Evolutionary conservation across 139 green algal genomes (phyloP).

Genomic region (Nannochloris sp.): DNA sequence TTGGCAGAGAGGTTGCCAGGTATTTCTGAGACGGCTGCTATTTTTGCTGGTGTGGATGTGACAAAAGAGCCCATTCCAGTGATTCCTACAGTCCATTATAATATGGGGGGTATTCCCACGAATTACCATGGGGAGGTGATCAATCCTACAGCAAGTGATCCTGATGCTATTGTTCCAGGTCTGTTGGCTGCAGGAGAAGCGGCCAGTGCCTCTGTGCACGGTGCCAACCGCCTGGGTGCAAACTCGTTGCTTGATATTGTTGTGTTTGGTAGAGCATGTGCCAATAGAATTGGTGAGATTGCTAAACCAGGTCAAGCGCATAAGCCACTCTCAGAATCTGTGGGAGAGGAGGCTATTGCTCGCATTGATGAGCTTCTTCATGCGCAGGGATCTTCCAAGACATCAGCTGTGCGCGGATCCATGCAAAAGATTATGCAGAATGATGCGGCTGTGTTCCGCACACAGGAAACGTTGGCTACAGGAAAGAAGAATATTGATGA

Average conservation of each 20-base stretch:
- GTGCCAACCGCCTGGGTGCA: constrained; percentile 96
- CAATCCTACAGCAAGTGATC: constrained; percentile 38
- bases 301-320: constrained; percentile 78
- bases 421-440: constrained; percentile 91
- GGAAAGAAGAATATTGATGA: constrained; percentile 83
- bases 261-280: constrained; percentile 95
- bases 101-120: constrained; percentile 98
- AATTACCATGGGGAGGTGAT: constrained; percentile 83
- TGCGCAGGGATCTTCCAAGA: constrained; percentile 62
- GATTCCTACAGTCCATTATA: constrained; percentile 98
- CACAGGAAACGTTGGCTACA: constrained; percentile 76
- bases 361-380: constrained; percentile 84
- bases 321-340: constrained; percentile 55
- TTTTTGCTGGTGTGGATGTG: constrained; percentile 84
- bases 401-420: constrained; percentile 63
- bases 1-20: constrained; percentile 93
- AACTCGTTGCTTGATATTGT: constrained; percentile 99
- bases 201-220: constrained; percentile 89
- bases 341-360: constrained; percentile 65
- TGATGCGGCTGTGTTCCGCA: constrained; percentile 94
- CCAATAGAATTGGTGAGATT: constrained; percentile 55
- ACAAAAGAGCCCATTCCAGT: constrained; percentile 61
- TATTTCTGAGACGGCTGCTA: constrained; percentile 96
- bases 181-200: constrained; percentile 92
- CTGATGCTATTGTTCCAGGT: constrained; percentile 81